Evolutionary conservation across 1,284 basidiomycete genomes (phyloP), one percentile per base, ranked within the genome.

Genomic region (Moesziomyces aphidis): DNA sequence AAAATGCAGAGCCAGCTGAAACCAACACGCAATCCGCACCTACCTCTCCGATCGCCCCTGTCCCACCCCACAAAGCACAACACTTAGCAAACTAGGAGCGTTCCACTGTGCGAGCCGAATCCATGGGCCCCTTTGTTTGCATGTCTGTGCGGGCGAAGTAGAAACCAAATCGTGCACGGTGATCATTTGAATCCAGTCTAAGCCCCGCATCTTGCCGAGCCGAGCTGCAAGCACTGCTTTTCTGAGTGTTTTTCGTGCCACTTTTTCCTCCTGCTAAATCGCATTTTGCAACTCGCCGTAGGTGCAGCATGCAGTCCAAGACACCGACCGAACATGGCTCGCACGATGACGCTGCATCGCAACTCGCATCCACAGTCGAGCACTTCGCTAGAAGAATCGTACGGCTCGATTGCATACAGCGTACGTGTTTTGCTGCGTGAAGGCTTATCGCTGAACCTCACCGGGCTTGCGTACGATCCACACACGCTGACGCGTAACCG

Each of bases 401-500:
- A 28, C 26, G 31, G 11, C 13, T 11, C 11, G 13, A 10, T 34
- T 34, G 31, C 31, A 34, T 34, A 11, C 31, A 28, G 26, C n/a
- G n/a, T 28, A 6, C 7, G 31, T 13, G 11, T 34, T 34, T 34
- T 34, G 31, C 3, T n/a, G 26, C 1, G 7, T 2, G 8, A 7
- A 5, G n/a, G 9, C 15, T 65, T 53, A 78, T 39, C 76, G 46
- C 28, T 76, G 63, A 45, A 78, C 74, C 47, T 80, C 78, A 15
- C 70, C 78, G 7, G 44, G 58, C 47, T 61, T 71, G 13, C 58
- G 62, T 6, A 78, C 56, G 50, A 82, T 69, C 68, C 76, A 70
- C 17, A 80, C 70, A 15, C 80, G 51, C 44, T 69, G 66, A 19
- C 78, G 68, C 47, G 64, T 61, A 9, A 72, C 46, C 13, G 79